Evolutionary conservation across 495 filamentous ascomycete genomes (phyloP).

Genomic region (Darksidea phi): DNA sequence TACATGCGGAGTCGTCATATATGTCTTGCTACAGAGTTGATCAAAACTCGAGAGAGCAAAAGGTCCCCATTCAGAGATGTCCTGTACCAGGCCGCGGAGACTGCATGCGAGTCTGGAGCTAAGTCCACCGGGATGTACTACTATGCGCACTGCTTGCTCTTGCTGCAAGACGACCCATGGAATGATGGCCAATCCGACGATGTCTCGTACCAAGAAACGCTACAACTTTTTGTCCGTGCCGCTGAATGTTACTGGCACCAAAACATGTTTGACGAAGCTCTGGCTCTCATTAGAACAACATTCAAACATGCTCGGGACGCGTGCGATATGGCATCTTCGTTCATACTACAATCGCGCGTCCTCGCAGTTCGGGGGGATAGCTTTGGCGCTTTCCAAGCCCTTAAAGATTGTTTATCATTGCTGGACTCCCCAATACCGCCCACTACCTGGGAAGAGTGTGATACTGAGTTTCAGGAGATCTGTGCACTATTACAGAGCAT

Average conservation of each 20-base stretch:
- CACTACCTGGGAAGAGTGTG: conserved; percentile 72
- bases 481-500: conserved; percentile 58
- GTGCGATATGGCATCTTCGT: conserved; percentile 74
- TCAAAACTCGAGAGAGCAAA: conserved; percentile 59
- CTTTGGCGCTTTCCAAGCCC: conserved; percentile 61
- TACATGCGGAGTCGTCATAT: conserved; percentile 75
- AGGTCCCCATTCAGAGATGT: conserved; percentile 68
- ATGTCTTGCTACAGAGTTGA: conserved; percentile 67
- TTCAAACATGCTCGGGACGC: conserved; percentile 64
- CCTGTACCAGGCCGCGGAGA: conserved; percentile 72
- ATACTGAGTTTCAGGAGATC: conserved; percentile 64
- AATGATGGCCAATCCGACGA: conserved; percentile 60
- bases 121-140: conserved; percentile 75
- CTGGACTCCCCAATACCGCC: conserved; percentile 64
- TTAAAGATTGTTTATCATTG: conserved; percentile 66
- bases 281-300: conserved; percentile 61
- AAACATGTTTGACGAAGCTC: conserved; percentile 62
- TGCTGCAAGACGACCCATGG: conserved; percentile 80
- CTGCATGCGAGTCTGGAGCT: conserved; percentile 75
- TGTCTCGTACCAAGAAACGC: conserved; percentile 79
- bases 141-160: conserved; percentile 68
- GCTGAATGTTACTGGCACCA: conserved; percentile 82
- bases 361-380: conserved; percentile 71
- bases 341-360: conserved; percentile 74
- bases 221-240: conserved; percentile 68